Evolutionary conservation across 331 rosid genomes (phyloP).

Genomic region (Cucumis variabilis): DNA sequence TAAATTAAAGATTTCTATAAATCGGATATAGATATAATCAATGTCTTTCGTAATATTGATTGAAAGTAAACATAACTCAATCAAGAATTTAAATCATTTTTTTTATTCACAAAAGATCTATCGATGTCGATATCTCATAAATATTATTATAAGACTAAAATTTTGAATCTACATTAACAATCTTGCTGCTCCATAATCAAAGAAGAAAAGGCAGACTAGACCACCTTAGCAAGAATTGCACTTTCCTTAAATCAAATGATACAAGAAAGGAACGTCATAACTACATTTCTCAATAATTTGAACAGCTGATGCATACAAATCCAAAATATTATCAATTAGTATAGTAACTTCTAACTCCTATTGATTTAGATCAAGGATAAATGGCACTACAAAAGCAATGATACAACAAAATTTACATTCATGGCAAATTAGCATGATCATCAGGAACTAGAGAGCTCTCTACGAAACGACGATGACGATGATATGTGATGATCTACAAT

Average conservation of each 20-base stretch:
- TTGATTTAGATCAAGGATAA: background rate
- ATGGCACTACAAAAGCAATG: constrained; percentile 14
- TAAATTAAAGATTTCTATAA: too few species aligned
- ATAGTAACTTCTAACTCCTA: constrained; percentile 9
- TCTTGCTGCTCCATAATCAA: background rate
- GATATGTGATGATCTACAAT: background rate
- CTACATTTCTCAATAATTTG: constrained; percentile 1
- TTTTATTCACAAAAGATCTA: background rate
- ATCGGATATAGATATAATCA: too few species aligned
- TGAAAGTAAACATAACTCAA: too few species aligned
- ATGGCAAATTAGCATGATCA: constrained; percentile 20
- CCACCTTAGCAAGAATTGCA: background rate
- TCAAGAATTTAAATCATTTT: too few species aligned
- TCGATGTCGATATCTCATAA: background rate
- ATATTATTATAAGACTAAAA: too few species aligned
- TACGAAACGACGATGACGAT: background rate
- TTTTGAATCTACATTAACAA: background rate
- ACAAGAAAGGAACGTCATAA: background rate
- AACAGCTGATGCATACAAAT: constrained; percentile 25
- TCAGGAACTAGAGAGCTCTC: constrained; percentile 20
- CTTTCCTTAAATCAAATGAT: too few species aligned
- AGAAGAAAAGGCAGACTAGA: background rate
- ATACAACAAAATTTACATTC: constrained; percentile 32
- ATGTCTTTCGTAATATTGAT: too few species aligned
- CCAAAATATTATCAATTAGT: constrained; percentile 18